Conservation (phyloP, 768 basidiomycete genomes). For the Lactarius hengduanensis region DNA sequence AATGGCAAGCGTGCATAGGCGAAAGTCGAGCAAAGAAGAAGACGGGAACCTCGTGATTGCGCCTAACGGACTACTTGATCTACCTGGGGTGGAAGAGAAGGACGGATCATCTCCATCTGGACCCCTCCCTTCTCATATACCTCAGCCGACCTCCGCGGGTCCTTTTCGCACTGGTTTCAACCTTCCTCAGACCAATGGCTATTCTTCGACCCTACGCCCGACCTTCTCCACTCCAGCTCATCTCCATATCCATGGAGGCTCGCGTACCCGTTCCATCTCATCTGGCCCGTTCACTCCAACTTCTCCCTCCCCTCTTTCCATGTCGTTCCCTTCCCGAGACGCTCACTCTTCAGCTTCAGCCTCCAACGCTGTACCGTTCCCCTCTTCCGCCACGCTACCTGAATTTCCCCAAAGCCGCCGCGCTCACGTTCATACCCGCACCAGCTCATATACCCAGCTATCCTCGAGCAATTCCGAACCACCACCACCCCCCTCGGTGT, state of each 20-base stretch:
- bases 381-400: slow-evolving; percentile 14
- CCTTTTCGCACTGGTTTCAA: slow-evolving; percentile 35
- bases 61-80: slow-evolving; percentile 21
- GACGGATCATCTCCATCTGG: slow-evolving; percentile 25
- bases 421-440: slow-evolving; percentile 11
- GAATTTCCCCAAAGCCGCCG: slow-evolving; percentile 15
- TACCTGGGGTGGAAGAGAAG: slow-evolving; percentile 2
- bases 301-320: slow-evolving; percentile 51
- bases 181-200: slow-evolving; percentile 42
- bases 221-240: slow-evolving; percentile 33
- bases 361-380: slow-evolving; percentile 8
- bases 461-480: slow-evolving; percentile 16
- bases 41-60: slow-evolving; percentile 32
- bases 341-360: slow-evolving; percentile 28
- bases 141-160: slow-evolving; percentile 31
- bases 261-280: slow-evolving; percentile 51
- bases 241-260: slow-evolving; percentile 27
- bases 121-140: slow-evolving; percentile 27
- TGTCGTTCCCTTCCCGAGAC: slow-evolving; percentile 39
- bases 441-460: slow-evolving; percentile 24
- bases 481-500: slow-evolving; percentile 31
- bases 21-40: slow-evolving; percentile 41
- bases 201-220: slow-evolving; percentile 33
- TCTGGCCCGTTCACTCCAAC: slow-evolving; percentile 47
- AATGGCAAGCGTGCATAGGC: slow-evolving; percentile 35